Evolutionary conservation across 352 stramenopile genomes (phyloP).

Genomic region (Globisporangium paroecandrum): DNA sequence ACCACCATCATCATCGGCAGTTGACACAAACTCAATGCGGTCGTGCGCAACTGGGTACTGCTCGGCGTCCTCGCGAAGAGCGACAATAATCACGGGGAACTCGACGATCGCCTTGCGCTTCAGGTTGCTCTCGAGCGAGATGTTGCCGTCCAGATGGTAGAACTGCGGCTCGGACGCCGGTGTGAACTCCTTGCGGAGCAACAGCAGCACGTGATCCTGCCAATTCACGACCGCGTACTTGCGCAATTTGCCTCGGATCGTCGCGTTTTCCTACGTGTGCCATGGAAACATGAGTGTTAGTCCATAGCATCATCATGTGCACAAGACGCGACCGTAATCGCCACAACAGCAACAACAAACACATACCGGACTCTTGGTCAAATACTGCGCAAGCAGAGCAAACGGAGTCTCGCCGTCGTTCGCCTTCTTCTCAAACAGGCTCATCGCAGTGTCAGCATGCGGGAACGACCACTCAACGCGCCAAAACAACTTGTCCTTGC

Average conservation of each 20-base stretch:
- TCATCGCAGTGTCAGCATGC: slow-evolving; percentile 41
- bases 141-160: slow-evolving; percentile 63
- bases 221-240: slow-evolving; percentile 55
- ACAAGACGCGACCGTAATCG: neutral
- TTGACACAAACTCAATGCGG: slow-evolving; percentile 55
- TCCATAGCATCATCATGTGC: neutral
- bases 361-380: slow-evolving; percentile 54
- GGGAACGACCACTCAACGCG: slow-evolving; percentile 78
- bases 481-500: slow-evolving; percentile 62
- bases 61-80: slow-evolving; percentile 34
- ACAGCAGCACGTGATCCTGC: slow-evolving; percentile 49
- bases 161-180: slow-evolving; percentile 62
- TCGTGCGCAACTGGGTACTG: slow-evolving; percentile 64
- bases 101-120: slow-evolving; percentile 79
- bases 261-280: slow-evolving; percentile 54
- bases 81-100: slow-evolving; percentile 72
- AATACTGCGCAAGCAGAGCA: slow-evolving; percentile 54
- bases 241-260: slow-evolving; percentile 65
- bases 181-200: slow-evolving; percentile 81
- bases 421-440: slow-evolving; percentile 45
- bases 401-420: slow-evolving; percentile 54
- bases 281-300: neutral
- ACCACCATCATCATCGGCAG: slow-evolving; percentile 2
- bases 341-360: neutral
- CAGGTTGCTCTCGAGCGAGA: slow-evolving; percentile 64